Percentiles rank a stretch among this genome's conserved stretches.
Conservation (phyloP, 768 basidiomycete genomes). For the Rhodotorula taiwanensis region DNA sequence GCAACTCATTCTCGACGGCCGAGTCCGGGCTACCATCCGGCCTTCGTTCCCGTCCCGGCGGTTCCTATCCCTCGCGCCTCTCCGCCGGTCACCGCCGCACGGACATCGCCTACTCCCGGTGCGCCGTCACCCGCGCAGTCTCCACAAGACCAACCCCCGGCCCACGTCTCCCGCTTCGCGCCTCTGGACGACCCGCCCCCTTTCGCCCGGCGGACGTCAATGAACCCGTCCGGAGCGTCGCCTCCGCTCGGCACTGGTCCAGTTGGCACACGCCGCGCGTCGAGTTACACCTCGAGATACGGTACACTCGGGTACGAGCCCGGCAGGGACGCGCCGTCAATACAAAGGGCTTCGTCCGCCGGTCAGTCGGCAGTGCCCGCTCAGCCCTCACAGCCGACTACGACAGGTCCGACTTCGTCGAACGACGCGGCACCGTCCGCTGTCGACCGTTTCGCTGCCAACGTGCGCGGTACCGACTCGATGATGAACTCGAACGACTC, state of each 20-base stretch:
- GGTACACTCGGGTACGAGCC: not conserved
- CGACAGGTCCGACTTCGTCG: slow-evolving; percentile 4
- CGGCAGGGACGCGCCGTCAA: too few relatives aligned
- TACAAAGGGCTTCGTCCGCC: too few relatives aligned
- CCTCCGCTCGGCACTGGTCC: not conserved
- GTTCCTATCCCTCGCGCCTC: too few relatives aligned
- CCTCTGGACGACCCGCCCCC: slow-evolving; percentile 1
- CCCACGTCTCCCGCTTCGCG: not conserved
- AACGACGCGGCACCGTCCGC: slow-evolving; percentile 28
- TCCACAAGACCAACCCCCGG: not conserved
- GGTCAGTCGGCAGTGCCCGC: too few relatives aligned
- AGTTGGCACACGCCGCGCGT: not conserved
- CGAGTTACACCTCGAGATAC: not conserved
- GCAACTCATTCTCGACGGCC: too few relatives aligned
- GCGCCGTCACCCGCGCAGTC: not conserved
- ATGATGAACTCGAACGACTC: slow-evolving; percentile 49
- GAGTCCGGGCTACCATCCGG: too few relatives aligned
- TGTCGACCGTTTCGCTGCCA: slow-evolving; percentile 18
- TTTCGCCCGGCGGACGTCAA: not conserved
- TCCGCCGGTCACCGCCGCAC: too few relatives aligned
- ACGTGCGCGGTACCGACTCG: slow-evolving; percentile 36
- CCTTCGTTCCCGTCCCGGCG: too few relatives aligned
- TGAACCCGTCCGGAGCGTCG: not conserved
- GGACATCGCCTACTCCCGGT: too few relatives aligned
- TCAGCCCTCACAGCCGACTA: too few relatives aligned